A percentile compares a stretch with the other conserved stretches of the same genome.
phyloP scores from a whole-genome alignment of 208 protist genomes.

The Leptomonas pyrrhocoris region DNA sequence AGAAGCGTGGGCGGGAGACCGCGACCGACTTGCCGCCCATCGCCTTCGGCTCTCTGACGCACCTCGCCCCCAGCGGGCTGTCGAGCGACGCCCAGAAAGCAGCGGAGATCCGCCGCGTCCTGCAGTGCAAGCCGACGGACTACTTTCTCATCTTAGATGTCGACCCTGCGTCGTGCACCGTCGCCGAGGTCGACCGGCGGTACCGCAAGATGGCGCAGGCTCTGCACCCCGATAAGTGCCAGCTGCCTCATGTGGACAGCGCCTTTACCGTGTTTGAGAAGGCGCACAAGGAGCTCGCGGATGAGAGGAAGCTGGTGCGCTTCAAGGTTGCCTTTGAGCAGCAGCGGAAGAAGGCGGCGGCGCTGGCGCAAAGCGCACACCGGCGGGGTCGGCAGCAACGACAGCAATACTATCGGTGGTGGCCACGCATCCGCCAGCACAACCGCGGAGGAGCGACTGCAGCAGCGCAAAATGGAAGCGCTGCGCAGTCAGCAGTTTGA shows the following conservation, averaged over 20 bases:
- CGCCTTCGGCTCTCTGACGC: constrained; percentile 44
- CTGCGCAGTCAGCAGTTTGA: constrained; percentile 78
- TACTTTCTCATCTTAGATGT: constrained; percentile 83
- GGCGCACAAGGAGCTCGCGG: constrained; percentile 80
- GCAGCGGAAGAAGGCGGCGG: constrained; percentile 60
- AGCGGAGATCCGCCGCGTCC: constrained; percentile 79
- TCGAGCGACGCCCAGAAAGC: constrained; percentile 70
- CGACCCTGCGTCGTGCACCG: constrained; percentile 64
- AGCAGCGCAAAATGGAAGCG: constrained; percentile 50
- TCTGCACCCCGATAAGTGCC: constrained; percentile 91
- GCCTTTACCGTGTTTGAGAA: constrained; percentile 82
- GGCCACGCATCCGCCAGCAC: constrained; percentile 8
- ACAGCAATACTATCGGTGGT: not conserved
- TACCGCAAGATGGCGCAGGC: constrained; percentile 86
- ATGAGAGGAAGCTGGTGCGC: constrained; percentile 65
- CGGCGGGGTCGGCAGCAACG: not conserved
- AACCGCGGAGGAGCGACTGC: constrained; percentile 61
- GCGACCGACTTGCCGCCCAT: constrained; percentile 22
- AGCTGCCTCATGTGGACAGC: constrained; percentile 67
- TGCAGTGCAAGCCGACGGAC: constrained; percentile 72
- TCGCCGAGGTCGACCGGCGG: constrained; percentile 64
- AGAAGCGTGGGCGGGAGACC: constrained; percentile 12
- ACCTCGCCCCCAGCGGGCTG: constrained; percentile 40
- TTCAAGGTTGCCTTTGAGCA: constrained; percentile 69
- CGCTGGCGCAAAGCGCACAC: constrained; percentile 37